Conservation (phyloP, 306 rosid genomes). For the Parietaria judaica region DNA sequence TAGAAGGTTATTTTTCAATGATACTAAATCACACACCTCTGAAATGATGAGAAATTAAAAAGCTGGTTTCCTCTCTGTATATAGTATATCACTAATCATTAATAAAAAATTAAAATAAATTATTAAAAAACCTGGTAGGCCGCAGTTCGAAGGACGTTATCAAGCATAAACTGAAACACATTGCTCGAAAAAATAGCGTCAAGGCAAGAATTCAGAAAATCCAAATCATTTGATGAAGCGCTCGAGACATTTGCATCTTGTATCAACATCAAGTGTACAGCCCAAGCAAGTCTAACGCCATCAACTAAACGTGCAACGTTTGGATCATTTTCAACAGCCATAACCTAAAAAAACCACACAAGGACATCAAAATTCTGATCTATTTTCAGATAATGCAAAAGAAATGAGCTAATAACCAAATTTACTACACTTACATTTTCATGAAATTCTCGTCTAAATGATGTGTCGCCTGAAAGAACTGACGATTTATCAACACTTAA, state of each 20-base stretch:
- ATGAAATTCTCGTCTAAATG: conserved; percentile 78
- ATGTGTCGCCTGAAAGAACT: conserved; percentile 53
- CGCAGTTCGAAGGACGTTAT: conserved; percentile 73
- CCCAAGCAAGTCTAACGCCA: conserved; percentile 83
- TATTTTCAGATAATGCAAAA: neutral
- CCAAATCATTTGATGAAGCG: conserved; percentile 59
- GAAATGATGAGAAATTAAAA: neutral
- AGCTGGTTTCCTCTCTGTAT: too few relatives aligned
- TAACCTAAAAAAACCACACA: conserved; percentile 46
- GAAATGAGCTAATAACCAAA: conserved; percentile 5
- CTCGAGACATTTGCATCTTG: conserved; percentile 51
- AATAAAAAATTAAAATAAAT: neutral
- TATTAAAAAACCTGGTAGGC: conserved; percentile 69
- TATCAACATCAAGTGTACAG: conserved; percentile 77
- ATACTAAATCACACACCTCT: neutral
- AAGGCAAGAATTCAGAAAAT: conserved; percentile 56
- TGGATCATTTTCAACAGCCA: conserved; percentile 69
- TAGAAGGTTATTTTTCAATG: neutral
- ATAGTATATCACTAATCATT: neutral
- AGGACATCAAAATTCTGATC: conserved; percentile 21
- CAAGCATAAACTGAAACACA: conserved; percentile 70
- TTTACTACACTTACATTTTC: conserved; percentile 50
- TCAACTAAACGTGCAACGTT: conserved; percentile 61
- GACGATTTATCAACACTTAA: conserved; percentile 82
- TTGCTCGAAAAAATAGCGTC: conserved; percentile 74